Conservation (phyloP, 2,329 filamentous ascomycete genomes). For the Orbilia quercus region DNA sequence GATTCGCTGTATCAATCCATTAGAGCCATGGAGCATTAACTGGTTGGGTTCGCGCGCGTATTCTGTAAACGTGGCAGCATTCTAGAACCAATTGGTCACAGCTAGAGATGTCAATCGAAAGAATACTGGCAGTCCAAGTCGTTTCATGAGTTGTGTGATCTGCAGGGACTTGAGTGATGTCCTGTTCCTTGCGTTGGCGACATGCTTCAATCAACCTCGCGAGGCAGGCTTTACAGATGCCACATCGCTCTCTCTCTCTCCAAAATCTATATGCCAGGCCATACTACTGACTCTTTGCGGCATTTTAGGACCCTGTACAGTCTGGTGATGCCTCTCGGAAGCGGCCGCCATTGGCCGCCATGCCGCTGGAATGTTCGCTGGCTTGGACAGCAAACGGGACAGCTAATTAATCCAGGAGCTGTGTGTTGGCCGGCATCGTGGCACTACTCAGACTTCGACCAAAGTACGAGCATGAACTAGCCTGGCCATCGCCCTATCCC, state of each 20-base stretch:
- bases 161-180: too few relatives aligned
- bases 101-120: too few relatives aligned
- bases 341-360: neutral
- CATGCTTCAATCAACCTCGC: neutral
- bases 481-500: slow-evolving; percentile 37
- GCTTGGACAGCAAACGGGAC: slow-evolving; percentile 4
- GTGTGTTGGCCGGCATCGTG: slow-evolving; percentile 33
- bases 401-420: neutral
- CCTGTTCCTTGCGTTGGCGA: too few relatives aligned
- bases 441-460: slow-evolving; percentile 7
- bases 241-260: neutral
- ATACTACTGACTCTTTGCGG: neutral
- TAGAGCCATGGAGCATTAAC: too few relatives aligned
- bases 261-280: neutral
- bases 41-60: too few relatives aligned
- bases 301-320: neutral
- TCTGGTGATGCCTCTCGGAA: neutral
- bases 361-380: slow-evolving; percentile 7
- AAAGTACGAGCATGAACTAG: slow-evolving; percentile 13
- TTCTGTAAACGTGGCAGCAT: too few relatives aligned
- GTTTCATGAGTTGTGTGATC: too few relatives aligned
- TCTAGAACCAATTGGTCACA: too few relatives aligned
- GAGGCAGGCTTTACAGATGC: neutral
- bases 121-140: too few relatives aligned
- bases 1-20: too few relatives aligned